Base-by-base conservation (phyloP, 1,139 yeast genomes). In the Sugiyamaella paludigena region DNA sequence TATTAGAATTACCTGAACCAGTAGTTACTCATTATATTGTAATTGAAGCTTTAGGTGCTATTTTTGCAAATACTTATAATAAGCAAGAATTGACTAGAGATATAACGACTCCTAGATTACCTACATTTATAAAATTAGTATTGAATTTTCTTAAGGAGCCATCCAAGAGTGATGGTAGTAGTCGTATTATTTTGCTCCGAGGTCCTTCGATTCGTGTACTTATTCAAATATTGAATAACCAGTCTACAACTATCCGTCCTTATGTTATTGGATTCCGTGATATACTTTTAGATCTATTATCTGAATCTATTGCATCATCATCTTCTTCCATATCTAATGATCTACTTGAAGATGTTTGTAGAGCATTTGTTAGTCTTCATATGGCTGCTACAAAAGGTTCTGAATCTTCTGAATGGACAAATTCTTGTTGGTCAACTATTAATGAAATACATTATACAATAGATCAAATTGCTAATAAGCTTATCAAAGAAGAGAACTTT, bases 21-120 rank as follows among this genome's bases (percentile, higher is more conserved):
- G 69, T 72, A 28, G 64, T 70, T 19, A 73, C 75, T 57, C 74
- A 78, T 58, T 77, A 66, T 53, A 76, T 78, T 37, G 76, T 79
- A 31, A 73, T 77, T 43, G 77, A 74, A 47, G 75, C 83, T 28
- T 65, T 79, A 48, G 70, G 75, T 53, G 66, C 66, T 16, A 60
- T 86, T 26, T 78, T 84, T 58, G 68, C 72, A 37, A 70, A 74
- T 40, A 83, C 87, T 50, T 78, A 85, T 65, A 94, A 89, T 2
- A 89, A 89, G 61, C 88, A 95, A 1, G 82, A 91, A 1, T 73
- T 91, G 43, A 84, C 95, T 1, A 78, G 98, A 64, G 96, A 89
- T 60, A 73, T 86, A 7, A 75, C 89, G 51, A 87, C 95, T 1
- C 95, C 97, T 3, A 83, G 83, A 56, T 71, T 91, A 47, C 81